phyloP scores from a whole-genome alignment of 345 rosid species.

The Eucalyptus regnans region DNA sequence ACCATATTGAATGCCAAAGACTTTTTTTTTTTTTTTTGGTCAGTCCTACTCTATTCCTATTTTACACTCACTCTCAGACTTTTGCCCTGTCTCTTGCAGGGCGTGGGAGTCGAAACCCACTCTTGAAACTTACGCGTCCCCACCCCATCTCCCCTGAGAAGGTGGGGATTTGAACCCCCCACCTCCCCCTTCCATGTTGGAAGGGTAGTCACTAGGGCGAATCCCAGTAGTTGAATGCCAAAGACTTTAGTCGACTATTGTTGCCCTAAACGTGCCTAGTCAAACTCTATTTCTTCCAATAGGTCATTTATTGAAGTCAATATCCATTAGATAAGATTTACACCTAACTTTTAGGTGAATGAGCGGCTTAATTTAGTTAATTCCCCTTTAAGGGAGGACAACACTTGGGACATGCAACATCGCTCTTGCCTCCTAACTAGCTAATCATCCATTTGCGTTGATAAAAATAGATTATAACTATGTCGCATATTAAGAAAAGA shows the following conservation, averaged over 20 bases:
- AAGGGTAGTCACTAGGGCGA: too few relatives aligned
- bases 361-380: background rate
- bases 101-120: too few relatives aligned
- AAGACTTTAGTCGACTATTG: background rate
- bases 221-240: background rate
- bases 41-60: too few relatives aligned
- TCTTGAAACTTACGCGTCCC: too few relatives aligned
- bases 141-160: too few relatives aligned
- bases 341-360: background rate
- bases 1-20: background rate
- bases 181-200: too few relatives aligned
- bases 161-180: too few relatives aligned
- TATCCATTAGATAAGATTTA: background rate
- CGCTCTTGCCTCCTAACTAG: background rate
- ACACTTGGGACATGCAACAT: background rate
- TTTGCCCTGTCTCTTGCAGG: too few relatives aligned
- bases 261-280: background rate
- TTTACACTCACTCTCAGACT: too few relatives aligned
- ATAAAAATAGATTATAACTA: background rate
- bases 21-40: too few relatives aligned
- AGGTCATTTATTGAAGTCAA: background rate
- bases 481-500: background rate
- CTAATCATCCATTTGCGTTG: background rate
- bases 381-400: background rate
- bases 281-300: background rate